phyloP scores from a whole-genome alignment of 179 eudicot species.

The Patellifolia procumbens region DNA sequence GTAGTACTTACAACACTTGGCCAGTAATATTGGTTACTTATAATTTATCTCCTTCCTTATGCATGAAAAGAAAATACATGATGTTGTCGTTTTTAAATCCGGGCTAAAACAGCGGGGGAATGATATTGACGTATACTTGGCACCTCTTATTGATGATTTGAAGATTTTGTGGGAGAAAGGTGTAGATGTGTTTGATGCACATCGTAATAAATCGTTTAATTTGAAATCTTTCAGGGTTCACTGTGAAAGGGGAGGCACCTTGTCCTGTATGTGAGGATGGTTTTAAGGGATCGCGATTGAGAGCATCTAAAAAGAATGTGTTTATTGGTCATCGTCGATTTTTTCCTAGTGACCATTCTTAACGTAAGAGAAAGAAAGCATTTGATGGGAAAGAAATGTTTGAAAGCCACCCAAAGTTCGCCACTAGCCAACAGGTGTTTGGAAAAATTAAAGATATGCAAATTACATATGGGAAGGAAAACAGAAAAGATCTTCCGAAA shows the following conservation, averaged over 20 bases:
- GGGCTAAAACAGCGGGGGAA: neutral
- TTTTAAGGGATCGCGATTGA: neutral
- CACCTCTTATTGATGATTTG: neutral
- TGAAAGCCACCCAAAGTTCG: neutral
- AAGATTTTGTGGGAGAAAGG: too few species aligned
- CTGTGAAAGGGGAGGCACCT: neutral
- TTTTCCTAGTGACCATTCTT: neutral
- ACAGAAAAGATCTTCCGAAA: neutral
- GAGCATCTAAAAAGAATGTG: neutral
- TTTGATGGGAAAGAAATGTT: neutral
- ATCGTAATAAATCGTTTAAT: neutral
- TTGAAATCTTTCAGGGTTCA: neutral
- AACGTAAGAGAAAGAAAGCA: neutral
- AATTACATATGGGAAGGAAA: neutral
- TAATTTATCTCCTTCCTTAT: neutral
- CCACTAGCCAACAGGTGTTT: neutral
- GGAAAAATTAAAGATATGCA: neutral
- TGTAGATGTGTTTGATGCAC: too few species aligned
- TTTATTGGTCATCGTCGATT: neutral
- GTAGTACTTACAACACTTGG: constrained; percentile 2
- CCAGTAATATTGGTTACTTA: neutral
- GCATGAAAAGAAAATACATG: constrained; percentile 3
- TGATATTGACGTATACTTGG: neutral
- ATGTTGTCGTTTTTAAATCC: neutral
- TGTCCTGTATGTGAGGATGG: neutral